A percentile compares a stretch with the other conserved stretches of the same genome.
Conservation (phyloP, 306 rosid species). For the Malus sieversii region DNA sequence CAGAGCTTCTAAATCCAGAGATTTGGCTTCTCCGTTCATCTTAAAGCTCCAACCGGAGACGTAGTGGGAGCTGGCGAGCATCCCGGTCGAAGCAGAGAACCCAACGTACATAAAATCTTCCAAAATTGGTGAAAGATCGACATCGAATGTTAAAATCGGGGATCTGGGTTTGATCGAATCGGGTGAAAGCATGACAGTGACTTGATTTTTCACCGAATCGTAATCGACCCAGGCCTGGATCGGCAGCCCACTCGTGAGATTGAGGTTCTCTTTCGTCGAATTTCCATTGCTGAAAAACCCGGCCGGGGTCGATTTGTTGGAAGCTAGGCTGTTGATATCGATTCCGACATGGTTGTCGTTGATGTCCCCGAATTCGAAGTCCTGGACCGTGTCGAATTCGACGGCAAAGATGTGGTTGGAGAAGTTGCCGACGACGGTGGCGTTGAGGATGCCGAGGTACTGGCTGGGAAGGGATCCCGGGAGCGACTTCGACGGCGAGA, state of each 20-base stretch:
- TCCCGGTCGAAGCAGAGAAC: constrained; percentile 50
- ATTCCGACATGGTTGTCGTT: constrained; percentile 52
- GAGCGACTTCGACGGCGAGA: constrained; percentile 13
- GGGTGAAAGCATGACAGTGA: constrained; percentile 41
- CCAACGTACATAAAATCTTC: constrained; percentile 49
- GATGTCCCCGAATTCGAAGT: constrained; percentile 40
- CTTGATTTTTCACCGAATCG: constrained; percentile 15
- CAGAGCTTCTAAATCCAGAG: constrained; percentile 28
- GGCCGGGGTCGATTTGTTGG: constrained; percentile 42
- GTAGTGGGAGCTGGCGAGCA: constrained; percentile 39
- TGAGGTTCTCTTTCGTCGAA: constrained; percentile 4
- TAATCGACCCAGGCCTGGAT: constrained; percentile 55
- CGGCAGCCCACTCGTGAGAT: constrained; percentile 36
- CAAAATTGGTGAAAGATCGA: constrained; percentile 43
- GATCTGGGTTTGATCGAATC: constrained; percentile 35
- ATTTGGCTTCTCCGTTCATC: constrained; percentile 37
- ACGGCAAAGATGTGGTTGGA: constrained; percentile 47
- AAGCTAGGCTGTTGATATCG: constrained; percentile 36
- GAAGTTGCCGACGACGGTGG: constrained; percentile 36
- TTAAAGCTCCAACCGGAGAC: constrained; percentile 58
- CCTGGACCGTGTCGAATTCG: constrained; percentile 48
- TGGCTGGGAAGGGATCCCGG: constrained; percentile 28
- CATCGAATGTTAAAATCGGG: constrained; percentile 31
- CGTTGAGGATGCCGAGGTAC: constrained; percentile 44
- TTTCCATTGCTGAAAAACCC: background rate